phyloP scores from a whole-genome alignment of 1,139 yeast species.

The Hansenula lynferdii region DNA sequence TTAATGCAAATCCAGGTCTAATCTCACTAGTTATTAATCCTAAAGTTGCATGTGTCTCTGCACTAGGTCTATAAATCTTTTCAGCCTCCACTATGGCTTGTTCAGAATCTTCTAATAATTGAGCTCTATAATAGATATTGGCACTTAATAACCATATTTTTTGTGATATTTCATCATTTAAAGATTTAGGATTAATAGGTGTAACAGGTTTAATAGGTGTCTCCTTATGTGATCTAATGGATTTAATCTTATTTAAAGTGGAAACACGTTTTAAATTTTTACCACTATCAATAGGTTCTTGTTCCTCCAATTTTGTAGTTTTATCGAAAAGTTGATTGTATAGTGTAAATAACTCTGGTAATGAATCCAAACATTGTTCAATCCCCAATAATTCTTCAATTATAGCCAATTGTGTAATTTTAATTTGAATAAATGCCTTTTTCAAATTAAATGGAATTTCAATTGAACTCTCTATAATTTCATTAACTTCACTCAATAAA shows the following conservation, averaged over 20 bases:
- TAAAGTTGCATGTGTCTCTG: conserved; percentile 48
- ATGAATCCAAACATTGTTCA: conserved; percentile 54
- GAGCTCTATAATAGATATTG: conserved; percentile 55
- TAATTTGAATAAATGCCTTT: conserved; percentile 61
- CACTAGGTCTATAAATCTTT: conserved; percentile 43
- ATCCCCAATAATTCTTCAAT: conserved; percentile 61
- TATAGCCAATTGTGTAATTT: conserved; percentile 70
- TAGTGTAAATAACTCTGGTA: conserved; percentile 62
- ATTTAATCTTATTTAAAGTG: conserved; percentile 16
- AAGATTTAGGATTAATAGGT: conserved; percentile 9
- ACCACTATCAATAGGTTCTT: conserved; percentile 6
- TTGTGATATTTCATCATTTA: conserved; percentile 42
- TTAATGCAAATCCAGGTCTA: conserved; percentile 42
- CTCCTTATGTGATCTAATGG: conserved; percentile 13
- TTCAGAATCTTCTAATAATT: conserved; percentile 55
- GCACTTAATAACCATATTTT: conserved; percentile 75
- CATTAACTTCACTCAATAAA: conserved; percentile 30
- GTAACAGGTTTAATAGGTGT: not conserved
- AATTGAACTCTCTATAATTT: conserved; percentile 10
- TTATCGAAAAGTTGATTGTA: conserved; percentile 51
- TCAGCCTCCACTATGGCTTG: conserved; percentile 75
- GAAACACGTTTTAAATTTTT: conserved; percentile 12
- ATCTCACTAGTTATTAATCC: conserved; percentile 42
- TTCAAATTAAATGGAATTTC: conserved; percentile 36
- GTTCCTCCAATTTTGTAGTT: conserved; percentile 16